Evolutionary conservation across 106 monocot genomes (phyloP), one percentile per base, ranked within the genome.

Genomic region (Platanthera guangdongensis): DNA sequence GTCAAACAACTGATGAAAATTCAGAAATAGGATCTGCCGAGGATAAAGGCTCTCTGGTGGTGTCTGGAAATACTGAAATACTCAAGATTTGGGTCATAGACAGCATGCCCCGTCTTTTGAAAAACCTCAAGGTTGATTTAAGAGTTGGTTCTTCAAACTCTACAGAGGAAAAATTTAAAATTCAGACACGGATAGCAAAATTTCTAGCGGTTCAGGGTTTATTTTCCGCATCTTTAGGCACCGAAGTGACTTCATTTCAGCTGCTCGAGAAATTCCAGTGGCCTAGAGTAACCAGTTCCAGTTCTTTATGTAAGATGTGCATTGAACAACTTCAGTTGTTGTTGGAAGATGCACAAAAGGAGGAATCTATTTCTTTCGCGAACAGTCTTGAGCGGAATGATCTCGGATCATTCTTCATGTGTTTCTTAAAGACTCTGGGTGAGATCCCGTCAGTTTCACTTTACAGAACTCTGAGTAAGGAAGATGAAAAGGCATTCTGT

Each of bases 211-310:
- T 99, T 71, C 97, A 99, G 76, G 97, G 97, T 51, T 81, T 99
- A 71, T 94, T 99, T 70, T 86, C 97, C 85, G 89, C 97, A 57
- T 99, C 97, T 52, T 72, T 99, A 46, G 97, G 97, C 32, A 94
- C 86, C 64, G 97, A 94, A 81, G 85, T 99, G 7, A 99, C 94
- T 22, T 99, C 97, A 13, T 99, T 99, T 81, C 94, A 99, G 79
- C 76, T 99, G 79, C 90, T 90, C 76, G 97, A 99, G 82, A 99
- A 89, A 73, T 99, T 99, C 71, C 92, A 84, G 77, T 99, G 97
- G 97, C 97, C 94, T 28, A 99, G 90, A 78, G 73, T 77, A 73
- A 86, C 91, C 13, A 94, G 75, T 64, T 88, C 94, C 15, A 83
- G 83, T 78, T 85, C 88, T 72, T 67, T 92, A 53, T 84, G 94